Evolutionary conservation across 495 filamentous ascomycete genomes (phyloP), one percentile per base, ranked within the genome.

Genomic region (Podospora pseudocomata): DNA sequence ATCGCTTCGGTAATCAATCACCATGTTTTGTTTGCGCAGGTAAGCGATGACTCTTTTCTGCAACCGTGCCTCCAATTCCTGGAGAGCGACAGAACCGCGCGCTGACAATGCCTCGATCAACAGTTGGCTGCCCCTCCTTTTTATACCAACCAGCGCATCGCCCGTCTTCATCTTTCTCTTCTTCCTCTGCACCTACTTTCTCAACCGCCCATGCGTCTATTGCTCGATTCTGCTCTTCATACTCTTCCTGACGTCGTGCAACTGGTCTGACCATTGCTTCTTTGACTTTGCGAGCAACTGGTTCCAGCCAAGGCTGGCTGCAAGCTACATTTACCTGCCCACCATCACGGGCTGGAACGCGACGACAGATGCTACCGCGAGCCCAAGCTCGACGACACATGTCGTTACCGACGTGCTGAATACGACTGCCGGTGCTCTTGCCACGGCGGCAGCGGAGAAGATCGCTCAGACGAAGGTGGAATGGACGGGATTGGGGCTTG

Each of bases 241-340:
- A 66, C 90, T 96, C 70, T 96, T 96, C 82, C 83, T 89, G 60
- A 94, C 91, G 18, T 94, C 91, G 30, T 96, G 92, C 80, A 89
- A 94, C 85, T 96, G 92, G 92, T 91, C 90, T 68, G 92, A 95
- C 74, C 88, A 88, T 28, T 96, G 92, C 78, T 92, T 94, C 81
- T 91, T 96, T 74, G 91, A 95, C 78, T 85, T 93, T 57, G 83
- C 82, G 73, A 88, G 89, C 71, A 91, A 94, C 80, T 95, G 91
- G 91, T 94, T 94, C 78, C 84, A 91, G 60, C 88, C 92, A 18
- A 86, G 87, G 49, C 69, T 78, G 3, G 72, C 68, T 6, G 66
- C 58, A 6, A 71, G 69, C 58, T 71, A 64, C 53, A 49, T 74
- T 7, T 63, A 72, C 65, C 63, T 64, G 71, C 76, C 70, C 58